Percentiles rank a stretch among this genome's conserved stretches.
Evolutionary conservation across 768 basidiomycete genomes (phyloP).

Genomic region (Mycena maculata): DNA sequence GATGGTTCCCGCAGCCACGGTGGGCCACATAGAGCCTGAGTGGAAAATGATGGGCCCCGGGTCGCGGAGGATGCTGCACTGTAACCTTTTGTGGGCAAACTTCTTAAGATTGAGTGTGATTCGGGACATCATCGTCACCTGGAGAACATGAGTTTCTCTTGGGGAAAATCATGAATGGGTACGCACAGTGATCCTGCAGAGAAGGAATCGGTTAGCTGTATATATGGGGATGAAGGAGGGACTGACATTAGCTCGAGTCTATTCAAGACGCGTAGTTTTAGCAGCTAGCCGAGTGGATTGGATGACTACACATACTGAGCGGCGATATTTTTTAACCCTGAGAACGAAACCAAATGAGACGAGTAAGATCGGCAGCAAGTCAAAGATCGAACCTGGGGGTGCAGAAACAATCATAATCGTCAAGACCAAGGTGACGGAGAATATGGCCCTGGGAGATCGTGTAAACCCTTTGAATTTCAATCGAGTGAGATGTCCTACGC

Average conservation of each 20-base stretch:
- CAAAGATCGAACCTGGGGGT: constrained; percentile 39
- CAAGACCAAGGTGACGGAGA: constrained; percentile 55
- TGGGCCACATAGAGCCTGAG: not conserved
- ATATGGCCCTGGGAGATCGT: no score
- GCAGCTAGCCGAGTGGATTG: no score
- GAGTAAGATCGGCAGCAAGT: not conserved
- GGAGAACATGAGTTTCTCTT: constrained; percentile 7
- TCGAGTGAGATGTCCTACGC: constrained; percentile 40
- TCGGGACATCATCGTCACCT: constrained; percentile 74
- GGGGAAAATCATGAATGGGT: not conserved
- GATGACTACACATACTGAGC: constrained; percentile 54
- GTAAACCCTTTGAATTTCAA: constrained; percentile 32
- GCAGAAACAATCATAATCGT: constrained; percentile 60
- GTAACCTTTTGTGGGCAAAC: constrained; percentile 40
- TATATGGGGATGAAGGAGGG: constrained; percentile 19
- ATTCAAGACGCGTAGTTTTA: not conserved
- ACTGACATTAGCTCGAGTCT: constrained; percentile 55
- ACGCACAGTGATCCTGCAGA: constrained; percentile 39
- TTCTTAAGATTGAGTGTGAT: constrained; percentile 72
- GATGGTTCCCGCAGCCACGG: no score
- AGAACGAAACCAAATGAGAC: not conserved
- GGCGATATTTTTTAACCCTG: constrained; percentile 57
- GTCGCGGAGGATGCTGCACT: constrained; percentile 29
- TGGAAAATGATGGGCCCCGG: constrained; percentile 20
- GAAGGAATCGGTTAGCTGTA: not conserved